Evolutionary conservation across 1,284 basidiomycete species (phyloP).

Genomic region (Pyrrhoderma lamaoense): DNA sequence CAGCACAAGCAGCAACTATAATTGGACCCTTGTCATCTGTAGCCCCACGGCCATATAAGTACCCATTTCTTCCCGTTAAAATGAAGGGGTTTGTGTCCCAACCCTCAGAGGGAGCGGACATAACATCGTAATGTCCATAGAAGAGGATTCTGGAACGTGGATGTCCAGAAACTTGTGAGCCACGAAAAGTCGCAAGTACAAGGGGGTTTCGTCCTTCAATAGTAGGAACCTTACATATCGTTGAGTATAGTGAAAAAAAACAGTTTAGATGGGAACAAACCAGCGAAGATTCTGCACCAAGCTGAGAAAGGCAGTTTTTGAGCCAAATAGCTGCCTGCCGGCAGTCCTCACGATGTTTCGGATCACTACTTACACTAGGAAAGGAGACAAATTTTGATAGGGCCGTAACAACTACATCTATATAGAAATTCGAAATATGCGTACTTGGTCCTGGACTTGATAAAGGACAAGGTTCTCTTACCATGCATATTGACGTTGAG

Average conservation of each 20-base stretch:
- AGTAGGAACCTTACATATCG: constrained; percentile 51
- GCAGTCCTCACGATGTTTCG: constrained; percentile 77
- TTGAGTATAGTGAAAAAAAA: background rate
- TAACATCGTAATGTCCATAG: constrained; percentile 96
- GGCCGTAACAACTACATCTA: constrained; percentile 65
- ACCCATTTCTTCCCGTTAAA: constrained; percentile 82
- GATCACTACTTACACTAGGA: constrained; percentile 72
- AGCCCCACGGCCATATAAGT: constrained; percentile 89
- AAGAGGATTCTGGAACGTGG: constrained; percentile 68
- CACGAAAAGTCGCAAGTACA: constrained; percentile 80
- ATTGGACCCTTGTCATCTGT: constrained; percentile 94
- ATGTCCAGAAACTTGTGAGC: constrained; percentile 36
- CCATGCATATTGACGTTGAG: constrained; percentile 12
- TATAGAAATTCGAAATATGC: constrained; percentile 1
- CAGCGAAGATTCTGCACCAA: constrained; percentile 74
- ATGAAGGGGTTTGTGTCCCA: constrained; percentile 88
- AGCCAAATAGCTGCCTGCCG: constrained; percentile 88
- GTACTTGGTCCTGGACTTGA: constrained; percentile 1
- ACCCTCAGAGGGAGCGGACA: constrained; percentile 62
- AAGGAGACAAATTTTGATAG: constrained; percentile 85
- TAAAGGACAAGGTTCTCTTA: background rate
- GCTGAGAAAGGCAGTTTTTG: constrained; percentile 76
- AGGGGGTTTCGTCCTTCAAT: constrained; percentile 69
- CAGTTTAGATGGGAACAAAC: constrained; percentile 36
- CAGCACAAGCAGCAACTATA: constrained; percentile 86